phyloP scores from a whole-genome alignment of 2,329 filamentous ascomycete genomes.

The Huntiella bhutanensis region DNA sequence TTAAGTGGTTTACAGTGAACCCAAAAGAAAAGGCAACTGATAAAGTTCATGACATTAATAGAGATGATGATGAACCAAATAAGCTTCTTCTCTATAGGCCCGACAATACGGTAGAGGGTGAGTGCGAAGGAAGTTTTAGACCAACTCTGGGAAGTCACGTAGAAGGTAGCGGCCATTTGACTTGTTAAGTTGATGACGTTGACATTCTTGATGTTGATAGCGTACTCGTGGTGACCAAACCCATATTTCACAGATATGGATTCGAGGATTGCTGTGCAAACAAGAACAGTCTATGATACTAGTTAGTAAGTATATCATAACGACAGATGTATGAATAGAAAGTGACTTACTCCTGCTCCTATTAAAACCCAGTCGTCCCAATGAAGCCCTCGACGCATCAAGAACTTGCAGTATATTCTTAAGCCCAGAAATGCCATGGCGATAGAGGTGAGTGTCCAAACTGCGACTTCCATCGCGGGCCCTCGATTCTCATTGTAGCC shows the following conservation, averaged over 20 bases:
- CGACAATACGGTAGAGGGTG: constrained; percentile 17
- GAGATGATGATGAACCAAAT: constrained; percentile 16
- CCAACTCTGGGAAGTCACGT: constrained; percentile 10
- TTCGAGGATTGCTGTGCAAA: constrained; percentile 7
- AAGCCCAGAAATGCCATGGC: constrained; percentile 14
- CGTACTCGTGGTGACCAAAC: constrained; percentile 12
- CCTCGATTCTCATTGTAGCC: constrained; percentile 10
- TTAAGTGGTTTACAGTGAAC: constrained; percentile 15
- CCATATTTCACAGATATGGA: constrained; percentile 11
- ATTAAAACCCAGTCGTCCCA: constrained; percentile 21
- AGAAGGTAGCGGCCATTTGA: constrained; percentile 4
- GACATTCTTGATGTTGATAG: constrained; percentile 6
- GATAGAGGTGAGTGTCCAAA: constrained; percentile 8
- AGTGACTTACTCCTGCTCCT: constrained; percentile 15
- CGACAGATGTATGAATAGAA: neutral
- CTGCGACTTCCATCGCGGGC: constrained; percentile 1
- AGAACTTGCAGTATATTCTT: constrained; percentile 21
- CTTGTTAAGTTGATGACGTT: constrained; percentile 2
- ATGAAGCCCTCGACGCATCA: constrained; percentile 19
- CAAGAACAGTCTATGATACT: neutral
- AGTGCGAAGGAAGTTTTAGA: constrained; percentile 16
- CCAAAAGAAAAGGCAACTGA: constrained; percentile 15
- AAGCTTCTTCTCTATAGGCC: constrained; percentile 14
- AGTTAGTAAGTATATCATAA: neutral
- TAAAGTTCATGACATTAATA: constrained; percentile 14